phyloP scores from a whole-genome alignment of 257 asterid species.

The Nyctanthes arbortristis region DNA sequence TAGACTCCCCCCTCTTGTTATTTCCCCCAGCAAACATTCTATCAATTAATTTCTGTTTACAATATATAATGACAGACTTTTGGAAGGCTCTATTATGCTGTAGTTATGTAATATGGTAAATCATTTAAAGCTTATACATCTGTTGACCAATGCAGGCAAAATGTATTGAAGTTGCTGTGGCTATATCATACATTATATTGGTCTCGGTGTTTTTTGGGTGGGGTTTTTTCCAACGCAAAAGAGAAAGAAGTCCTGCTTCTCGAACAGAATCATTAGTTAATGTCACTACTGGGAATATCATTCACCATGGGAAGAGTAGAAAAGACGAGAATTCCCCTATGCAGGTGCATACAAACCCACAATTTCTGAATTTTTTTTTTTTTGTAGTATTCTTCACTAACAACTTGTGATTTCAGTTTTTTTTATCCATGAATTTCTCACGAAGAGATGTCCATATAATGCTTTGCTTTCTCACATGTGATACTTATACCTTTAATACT shows the following conservation, averaged over 20 bases:
- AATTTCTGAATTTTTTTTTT: not conserved
- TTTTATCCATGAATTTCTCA: not conserved
- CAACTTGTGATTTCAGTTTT: not conserved
- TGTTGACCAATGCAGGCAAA: conserved; percentile 66
- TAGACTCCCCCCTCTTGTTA: too few relatives aligned
- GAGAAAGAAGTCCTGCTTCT: conserved; percentile 51
- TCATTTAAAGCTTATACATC: conserved; percentile 15
- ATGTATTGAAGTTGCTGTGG: conserved; percentile 82
- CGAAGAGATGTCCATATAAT: not conserved
- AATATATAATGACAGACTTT: not conserved
- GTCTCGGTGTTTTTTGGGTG: conserved; percentile 86
- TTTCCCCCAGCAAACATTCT: not conserved
- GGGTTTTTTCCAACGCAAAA: conserved; percentile 74
- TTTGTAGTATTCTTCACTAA: not conserved
- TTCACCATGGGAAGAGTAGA: conserved; percentile 69
- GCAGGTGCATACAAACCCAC: conserved; percentile 60
- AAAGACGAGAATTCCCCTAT: conserved; percentile 85
- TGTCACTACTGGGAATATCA: conserved; percentile 59
- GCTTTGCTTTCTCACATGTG: not conserved
- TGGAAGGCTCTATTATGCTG: not conserved
- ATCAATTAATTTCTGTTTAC: not conserved
- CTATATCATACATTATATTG: conserved; percentile 64
- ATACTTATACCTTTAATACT: not conserved
- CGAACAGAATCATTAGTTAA: conserved; percentile 68
- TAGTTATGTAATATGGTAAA: not conserved